Evolutionary conservation across 2,329 filamentous ascomycete genomes (phyloP), one percentile per base, ranked within the genome.

Genomic region (Trichoderma sp.): DNA sequence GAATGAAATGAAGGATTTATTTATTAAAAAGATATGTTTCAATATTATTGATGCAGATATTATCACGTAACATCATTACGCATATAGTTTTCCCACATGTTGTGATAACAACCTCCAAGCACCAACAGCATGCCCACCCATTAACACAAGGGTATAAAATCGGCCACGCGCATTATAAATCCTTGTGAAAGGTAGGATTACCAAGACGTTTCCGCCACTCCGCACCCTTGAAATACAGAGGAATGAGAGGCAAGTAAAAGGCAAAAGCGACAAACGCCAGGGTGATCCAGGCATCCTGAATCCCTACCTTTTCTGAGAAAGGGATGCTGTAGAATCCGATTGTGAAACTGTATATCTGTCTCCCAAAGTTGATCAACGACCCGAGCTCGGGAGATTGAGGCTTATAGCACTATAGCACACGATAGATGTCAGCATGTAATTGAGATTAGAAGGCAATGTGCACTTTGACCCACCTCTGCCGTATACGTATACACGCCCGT

Each of bases 401-500:
- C 18, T 66, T 66, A 16, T 66, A 66, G 34, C 63, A 66, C 63
- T 66, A n/a, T 32, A 26, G 16, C 28, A 43, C 34, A 65, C 13
- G 13, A 21, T 8, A 10, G 14, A 30, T 43, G 24, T 64, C 28
- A 56, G 61, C 16, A 10, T 30, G 13, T 30, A 7, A n/a, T 14
- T 21, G 37, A 43, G 5, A 54, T 54, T 7, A 16, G 5, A 16
- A 16, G 3, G 14, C 13, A 14, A 8, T n/a, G 14, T 46, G 14
- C 7, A 14, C 11, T 13, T 7, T 30, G 32, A 34, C 63, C 49
- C n/a, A 56, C 63, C 24, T 66, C 63, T 66, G 63, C 63, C 5
- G 63, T 66, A 43, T 66, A 66, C 5, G 63, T 66, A 49, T 66
- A 66, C 5, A 66, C 63, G n/a, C 52, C 63, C 3, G 63, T 66